Percentiles rank a stretch among this genome's conserved stretches.
phyloP scores from a whole-genome alignment of 108 stramenopile genomes.

The Parmales sp. region DNA sequence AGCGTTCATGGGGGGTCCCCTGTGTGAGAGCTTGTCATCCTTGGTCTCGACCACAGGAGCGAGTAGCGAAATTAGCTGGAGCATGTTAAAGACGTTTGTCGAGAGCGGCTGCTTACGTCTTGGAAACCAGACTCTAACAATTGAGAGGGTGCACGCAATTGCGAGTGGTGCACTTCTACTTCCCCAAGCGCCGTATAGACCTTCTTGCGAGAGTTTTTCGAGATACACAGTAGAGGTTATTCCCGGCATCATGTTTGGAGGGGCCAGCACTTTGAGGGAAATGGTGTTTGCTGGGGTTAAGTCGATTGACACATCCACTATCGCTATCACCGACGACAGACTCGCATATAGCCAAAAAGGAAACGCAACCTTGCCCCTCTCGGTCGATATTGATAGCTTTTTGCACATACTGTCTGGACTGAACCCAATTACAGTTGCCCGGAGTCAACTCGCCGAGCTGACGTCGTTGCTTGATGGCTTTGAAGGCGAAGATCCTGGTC shows the following conservation, averaged over 20 bases:
- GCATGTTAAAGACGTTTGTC: not conserved
- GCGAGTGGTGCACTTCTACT: not conserved
- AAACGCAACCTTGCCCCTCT: slow-evolving; percentile 2
- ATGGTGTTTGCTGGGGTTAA: not conserved
- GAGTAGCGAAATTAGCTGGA: not conserved
- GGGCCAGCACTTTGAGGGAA: not conserved
- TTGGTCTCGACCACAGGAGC: not conserved
- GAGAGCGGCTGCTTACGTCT: not conserved
- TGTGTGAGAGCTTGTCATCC: not conserved
- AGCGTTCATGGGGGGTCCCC: not conserved
- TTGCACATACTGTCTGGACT: not conserved
- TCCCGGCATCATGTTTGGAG: not conserved
- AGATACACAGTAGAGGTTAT: not conserved
- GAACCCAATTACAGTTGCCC: slow-evolving; percentile 5
- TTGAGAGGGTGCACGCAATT: not conserved
- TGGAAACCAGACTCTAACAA: not conserved
- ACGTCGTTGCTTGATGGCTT: not conserved
- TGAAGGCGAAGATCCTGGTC: not conserved
- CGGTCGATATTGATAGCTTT: not conserved
- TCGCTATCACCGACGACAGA: too few species aligned
- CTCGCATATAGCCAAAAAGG: too few species aligned
- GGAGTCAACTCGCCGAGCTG: not conserved
- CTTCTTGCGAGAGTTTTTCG: not conserved
- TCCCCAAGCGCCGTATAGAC: not conserved
- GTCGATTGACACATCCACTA: not conserved